A percentile compares a stretch with the other conserved stretches of the same genome.
These are phyloP conservation scores for Eruca vesicaria DNA, from an alignment of 441 rosid genomes.

Conservation along the genomic window DNA sequence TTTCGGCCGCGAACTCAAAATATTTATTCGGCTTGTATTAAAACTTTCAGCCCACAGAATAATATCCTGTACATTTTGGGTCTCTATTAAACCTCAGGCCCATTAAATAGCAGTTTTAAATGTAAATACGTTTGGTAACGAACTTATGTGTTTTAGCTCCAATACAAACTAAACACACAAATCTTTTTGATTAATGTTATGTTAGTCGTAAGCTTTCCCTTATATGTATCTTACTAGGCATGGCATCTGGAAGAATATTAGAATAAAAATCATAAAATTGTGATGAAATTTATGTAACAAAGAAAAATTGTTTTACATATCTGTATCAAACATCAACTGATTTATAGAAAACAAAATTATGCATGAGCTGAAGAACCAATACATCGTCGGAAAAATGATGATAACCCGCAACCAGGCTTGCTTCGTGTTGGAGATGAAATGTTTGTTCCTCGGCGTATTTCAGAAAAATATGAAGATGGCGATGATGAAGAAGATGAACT, in stretches of 20 bases:
- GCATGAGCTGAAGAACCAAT: constrained; percentile 14
- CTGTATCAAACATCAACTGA: background rate
- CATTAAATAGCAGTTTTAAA: no score
- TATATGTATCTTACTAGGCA: background rate
- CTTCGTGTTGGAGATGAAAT: background rate
- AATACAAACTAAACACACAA: no score
- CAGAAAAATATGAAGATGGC: constrained; percentile 7
- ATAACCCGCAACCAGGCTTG: constrained; percentile 20
- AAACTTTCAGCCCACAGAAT: background rate
- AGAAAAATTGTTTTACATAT: background rate
- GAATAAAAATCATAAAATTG: background rate
- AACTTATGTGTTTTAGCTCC: no score
- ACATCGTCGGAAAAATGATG: constrained; percentile 23
- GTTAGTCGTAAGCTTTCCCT: background rate
- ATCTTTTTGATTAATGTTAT: no score
- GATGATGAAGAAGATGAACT: background rate
- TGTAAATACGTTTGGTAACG: no score
- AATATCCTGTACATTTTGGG: background rate
- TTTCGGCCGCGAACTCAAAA: background rate
- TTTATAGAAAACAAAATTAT: background rate
- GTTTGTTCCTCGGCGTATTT: background rate
- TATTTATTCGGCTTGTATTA: background rate
- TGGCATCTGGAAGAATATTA: background rate
- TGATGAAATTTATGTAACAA: background rate
- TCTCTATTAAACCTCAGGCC: background rate